phyloP scores from a whole-genome alignment of 2,329 filamentous ascomycete species.

The Colletotrichum simmondsii region DNA sequence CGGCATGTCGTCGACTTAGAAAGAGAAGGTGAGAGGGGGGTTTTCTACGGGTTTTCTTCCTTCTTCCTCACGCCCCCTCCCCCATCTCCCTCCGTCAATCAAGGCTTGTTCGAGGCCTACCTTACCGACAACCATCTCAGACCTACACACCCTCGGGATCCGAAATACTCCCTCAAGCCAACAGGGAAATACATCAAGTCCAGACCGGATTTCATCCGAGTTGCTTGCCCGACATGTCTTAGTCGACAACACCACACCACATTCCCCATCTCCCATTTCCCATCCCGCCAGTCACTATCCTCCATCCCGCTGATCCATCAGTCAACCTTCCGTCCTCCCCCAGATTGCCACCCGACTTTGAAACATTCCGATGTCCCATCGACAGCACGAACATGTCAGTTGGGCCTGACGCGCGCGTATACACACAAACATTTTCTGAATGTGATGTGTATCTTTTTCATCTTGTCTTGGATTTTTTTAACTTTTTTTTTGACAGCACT shows the following conservation, averaged over 20 bases:
- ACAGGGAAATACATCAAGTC: neutral
- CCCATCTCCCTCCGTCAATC: neutral
- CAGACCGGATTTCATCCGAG: neutral
- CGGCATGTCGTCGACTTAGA: neutral
- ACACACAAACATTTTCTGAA: neutral
- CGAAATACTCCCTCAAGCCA: neutral
- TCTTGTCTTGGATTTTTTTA: slow-evolving; percentile 23
- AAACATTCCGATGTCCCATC: slow-evolving; percentile 11
- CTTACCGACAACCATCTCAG: neutral
- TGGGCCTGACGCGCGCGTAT: neutral
- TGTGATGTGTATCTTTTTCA: slow-evolving; percentile 2
- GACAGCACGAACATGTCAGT: neutral
- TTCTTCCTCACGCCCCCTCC: neutral
- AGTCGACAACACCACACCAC: neutral
- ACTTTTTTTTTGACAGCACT: slow-evolving; percentile 28
- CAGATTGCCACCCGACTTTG: slow-evolving; percentile 15
- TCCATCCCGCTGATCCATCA: neutral
- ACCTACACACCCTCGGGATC: neutral
- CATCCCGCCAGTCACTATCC: neutral
- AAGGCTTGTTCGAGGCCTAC: neutral
- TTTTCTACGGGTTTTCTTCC: neutral
- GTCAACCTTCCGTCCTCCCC: neutral
- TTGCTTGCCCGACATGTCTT: neutral
- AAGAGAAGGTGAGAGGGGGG: neutral
- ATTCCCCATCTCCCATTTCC: slow-evolving; percentile 1